Evolutionary conservation across 371 early-diverging fungal genomes (phyloP), one percentile per base, ranked within the genome.

Genomic region (Mucor velutinosus): DNA sequence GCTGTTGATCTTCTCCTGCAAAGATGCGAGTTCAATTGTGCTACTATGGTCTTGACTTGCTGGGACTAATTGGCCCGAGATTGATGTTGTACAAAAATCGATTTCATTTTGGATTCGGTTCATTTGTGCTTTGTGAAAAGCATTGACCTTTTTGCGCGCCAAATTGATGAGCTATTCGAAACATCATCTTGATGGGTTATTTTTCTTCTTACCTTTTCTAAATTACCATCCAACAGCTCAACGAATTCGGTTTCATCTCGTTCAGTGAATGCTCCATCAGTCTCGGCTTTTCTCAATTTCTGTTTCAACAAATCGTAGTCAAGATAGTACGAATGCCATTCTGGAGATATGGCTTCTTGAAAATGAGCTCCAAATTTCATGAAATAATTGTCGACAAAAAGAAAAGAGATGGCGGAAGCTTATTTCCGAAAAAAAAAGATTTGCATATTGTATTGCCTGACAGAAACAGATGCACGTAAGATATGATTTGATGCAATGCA

Each of bases 331-430:
- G 87, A 89, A 61, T 87, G 84, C 95, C 98, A 98, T 71, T 95
- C 96, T 7, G 90, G 90, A 71, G 91, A 90, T 58, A 94, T 86
- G 37, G 90, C 86, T 51, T 91, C 90, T 68, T 88, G 85, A 32
- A 98, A 86, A 76, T 94, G 93, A 65, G 91, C 87, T 59, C 95
- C 96, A 84, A 97, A 99, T 86, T 95, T 96, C 99, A 99, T 32
- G 32, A n/a, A 11, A 23, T n/a, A 23, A 0, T 3, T 11, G 21
- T 25, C 3, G 4, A 21, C 10, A 49, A 19, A 49, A 51, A 23
- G 10, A 25, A 51, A 45, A 4, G 17, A 19, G 19, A 19, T n/a
- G 6, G 19, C n/a, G n/a, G 8, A 45, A 45, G 19, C 45, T 45
- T 45, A 45, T 19, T 45, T 45, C 45, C 45, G 19, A 39, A 39